Evolutionary conservation across 345 rosid genomes (phyloP), one percentile per base, ranked within the genome.

Genomic region (Raphanus raphanistrum): DNA sequence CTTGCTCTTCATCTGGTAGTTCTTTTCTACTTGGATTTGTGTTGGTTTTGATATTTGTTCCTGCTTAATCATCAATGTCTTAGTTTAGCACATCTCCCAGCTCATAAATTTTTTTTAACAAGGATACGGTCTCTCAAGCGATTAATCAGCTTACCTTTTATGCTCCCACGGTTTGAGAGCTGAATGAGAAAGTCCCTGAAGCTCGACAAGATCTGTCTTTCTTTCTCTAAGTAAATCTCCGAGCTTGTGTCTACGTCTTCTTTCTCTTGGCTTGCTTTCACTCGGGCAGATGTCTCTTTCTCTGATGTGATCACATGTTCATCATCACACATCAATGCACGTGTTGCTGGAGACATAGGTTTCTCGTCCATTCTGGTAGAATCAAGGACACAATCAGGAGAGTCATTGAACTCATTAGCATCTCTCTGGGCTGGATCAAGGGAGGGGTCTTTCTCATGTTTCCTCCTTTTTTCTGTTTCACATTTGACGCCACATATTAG

Each of bases 261-360:
- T 43, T 68, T 68, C 66, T 63, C 82, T 63, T 64, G 32, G 63
- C 36, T 74, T 74, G 70, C 48, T 79, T 63, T 72, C 28, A 74
- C 72, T 41, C 10, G 4, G 11, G 79, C 45, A 2, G 25, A 74
- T n/a, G 71, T 55, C 32, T 74, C 76, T 75, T 70, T 80, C 79
- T 75, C 79, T 70, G 79, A 48, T 6, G 41, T 32, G 15, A 80
- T 43, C 73, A 73, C 63, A 71, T 83, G 88, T 66, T 89, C 83
- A 43, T 89, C 93, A 74, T 87, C 88, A 81, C 93, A 89, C 90
- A 86, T 83, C 82, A 86, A 76, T 71, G 88, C 88, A 10, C 86
- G 85, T 65, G 86, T 87, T 66, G 81, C 90, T 54, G 89, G 88
- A 67, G 87, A 87, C 63, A 80, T 0, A 12, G 85, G 84, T 59